A percentile compares a stretch with the other conserved stretches of the same genome.
phyloP scores from a whole-genome alignment of 1,139 yeast genomes.

The Groenewaldozyma sp. region DNA sequence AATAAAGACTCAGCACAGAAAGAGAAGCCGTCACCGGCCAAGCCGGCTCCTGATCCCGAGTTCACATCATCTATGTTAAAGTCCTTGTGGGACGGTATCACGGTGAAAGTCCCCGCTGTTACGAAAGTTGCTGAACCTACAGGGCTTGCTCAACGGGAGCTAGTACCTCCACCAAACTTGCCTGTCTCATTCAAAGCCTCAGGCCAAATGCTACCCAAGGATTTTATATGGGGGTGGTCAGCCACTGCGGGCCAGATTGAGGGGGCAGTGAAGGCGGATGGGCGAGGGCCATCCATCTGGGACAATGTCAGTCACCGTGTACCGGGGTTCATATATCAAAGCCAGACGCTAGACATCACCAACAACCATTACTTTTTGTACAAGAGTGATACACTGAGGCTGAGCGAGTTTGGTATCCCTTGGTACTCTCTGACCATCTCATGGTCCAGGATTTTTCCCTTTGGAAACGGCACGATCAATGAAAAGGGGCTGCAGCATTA shows the following conservation, averaged over 20 bases:
- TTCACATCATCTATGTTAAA: constrained; percentile 8
- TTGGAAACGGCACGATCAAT: constrained; percentile 29
- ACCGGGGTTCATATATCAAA: constrained; percentile 14
- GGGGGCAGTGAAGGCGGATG: constrained; percentile 33
- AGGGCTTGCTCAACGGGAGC: constrained; percentile 10
- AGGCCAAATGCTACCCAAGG: constrained; percentile 11
- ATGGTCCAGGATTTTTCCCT: constrained; percentile 33
- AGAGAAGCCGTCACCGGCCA: background rate
- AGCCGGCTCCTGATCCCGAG: too few relatives aligned
- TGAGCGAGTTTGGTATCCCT: constrained; percentile 32
- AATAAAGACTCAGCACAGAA: too few relatives aligned
- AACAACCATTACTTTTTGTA: constrained; percentile 31
- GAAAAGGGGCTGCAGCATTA: constrained; percentile 31
- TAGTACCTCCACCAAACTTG: constrained; percentile 15
- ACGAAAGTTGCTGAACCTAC: constrained; percentile 13
- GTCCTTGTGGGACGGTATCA: constrained; percentile 10
- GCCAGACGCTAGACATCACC: constrained; percentile 23
- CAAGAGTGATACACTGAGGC: constrained; percentile 30
- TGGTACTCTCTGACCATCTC: constrained; percentile 31
- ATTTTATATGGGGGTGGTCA: constrained; percentile 22
- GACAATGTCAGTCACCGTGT: constrained; percentile 22
- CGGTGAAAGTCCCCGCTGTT: constrained; percentile 9
- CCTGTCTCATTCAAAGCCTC: constrained; percentile 6
- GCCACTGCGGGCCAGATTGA: constrained; percentile 30
- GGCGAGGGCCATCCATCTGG: constrained; percentile 30